phyloP scores from a whole-genome alignment of 1,139 yeast species.

The Blastobotrys capitulatus region DNA sequence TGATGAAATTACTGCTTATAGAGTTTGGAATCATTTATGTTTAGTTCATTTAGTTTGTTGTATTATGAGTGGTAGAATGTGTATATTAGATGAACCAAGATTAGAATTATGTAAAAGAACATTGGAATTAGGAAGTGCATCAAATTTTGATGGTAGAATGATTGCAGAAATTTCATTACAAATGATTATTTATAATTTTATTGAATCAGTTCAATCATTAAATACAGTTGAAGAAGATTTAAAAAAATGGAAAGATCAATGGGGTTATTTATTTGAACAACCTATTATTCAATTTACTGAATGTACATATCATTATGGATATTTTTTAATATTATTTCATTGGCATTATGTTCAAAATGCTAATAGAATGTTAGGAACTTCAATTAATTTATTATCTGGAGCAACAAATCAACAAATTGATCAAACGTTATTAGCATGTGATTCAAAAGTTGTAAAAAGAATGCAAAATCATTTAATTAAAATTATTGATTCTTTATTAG shows the following conservation, averaged over 20 bases:
- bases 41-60: conserved; percentile 66
- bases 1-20: conserved; percentile 46
- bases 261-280: conserved; percentile 68
- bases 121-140: conserved; percentile 56
- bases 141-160: conserved; percentile 80
- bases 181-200: conserved; percentile 54
- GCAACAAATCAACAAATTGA: conserved; percentile 14
- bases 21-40: conserved; percentile 71
- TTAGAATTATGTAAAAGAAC: conserved; percentile 59
- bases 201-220: conserved; percentile 40
- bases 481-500: conserved; percentile 39
- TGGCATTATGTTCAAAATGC: conserved; percentile 25
- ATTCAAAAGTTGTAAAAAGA: conserved; percentile 18
- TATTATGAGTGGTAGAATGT: conserved; percentile 66
- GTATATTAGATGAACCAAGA: conserved; percentile 63
- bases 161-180: conserved; percentile 71
- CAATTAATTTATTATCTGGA: conserved; percentile 10
- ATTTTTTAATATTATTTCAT: conserved; percentile 45
- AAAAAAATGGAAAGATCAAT: conserved; percentile 59
- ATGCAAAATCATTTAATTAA: conserved; percentile 38
- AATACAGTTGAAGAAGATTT: conserved; percentile 37
- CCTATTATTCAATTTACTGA: conserved; percentile 76
- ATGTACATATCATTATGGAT: conserved; percentile 62
- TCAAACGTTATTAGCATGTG: conserved; percentile 19
- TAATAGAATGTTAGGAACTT: conserved; percentile 10